Evolutionary conservation across 441 rosid species (phyloP).

Genomic region (Arabidopsis hybrid): DNA sequence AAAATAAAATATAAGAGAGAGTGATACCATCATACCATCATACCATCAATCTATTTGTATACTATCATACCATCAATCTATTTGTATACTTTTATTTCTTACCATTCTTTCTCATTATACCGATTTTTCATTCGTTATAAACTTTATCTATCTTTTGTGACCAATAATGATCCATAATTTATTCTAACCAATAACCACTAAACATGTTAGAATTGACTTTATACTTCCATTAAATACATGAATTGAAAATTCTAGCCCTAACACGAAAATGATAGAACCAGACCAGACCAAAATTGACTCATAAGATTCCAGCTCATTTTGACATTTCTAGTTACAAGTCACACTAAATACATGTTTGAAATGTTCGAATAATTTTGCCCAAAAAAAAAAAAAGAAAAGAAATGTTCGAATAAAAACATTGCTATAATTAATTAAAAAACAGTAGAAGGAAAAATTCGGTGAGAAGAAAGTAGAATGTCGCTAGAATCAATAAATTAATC

Average conservation of each 20-base stretch:
- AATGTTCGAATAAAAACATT: background rate
- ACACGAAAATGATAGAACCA: background rate
- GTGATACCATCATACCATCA: too few species aligned
- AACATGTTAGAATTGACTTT: background rate
- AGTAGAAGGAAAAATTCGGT: conserved; percentile 8
- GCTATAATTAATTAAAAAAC: background rate
- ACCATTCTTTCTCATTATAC: background rate
- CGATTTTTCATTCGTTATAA: too few species aligned
- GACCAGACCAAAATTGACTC: background rate
- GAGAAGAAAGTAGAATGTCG: conserved; percentile 18
- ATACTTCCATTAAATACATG: background rate
- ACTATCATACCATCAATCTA: too few species aligned
- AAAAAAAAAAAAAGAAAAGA: background rate
- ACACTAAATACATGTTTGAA: background rate
- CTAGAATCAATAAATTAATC: background rate
- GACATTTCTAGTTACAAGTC: background rate
- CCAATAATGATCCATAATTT: background rate
- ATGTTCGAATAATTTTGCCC: background rate
- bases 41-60: too few species aligned
- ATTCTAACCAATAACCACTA: background rate
- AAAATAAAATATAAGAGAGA: too few species aligned
- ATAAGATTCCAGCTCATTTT: background rate
- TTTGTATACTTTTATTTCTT: background rate
- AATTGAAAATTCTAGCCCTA: background rate
- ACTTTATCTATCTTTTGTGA: background rate